Conservation (phyloP, 2,329 filamentous ascomycete genomes). For the Talaromyces sp. region DNA sequence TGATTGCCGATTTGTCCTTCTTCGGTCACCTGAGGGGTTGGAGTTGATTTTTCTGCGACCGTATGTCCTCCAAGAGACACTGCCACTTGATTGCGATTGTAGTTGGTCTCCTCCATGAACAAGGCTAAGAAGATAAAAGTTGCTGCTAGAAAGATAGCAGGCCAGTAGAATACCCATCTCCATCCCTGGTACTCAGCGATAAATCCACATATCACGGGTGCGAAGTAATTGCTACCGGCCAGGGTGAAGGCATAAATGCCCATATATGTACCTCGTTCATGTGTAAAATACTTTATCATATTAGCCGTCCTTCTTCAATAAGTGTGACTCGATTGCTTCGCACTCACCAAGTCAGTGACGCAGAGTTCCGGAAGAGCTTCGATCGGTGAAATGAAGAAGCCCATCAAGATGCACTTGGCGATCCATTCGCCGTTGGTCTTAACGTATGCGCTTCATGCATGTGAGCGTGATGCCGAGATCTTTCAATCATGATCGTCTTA, state of each 20-base stretch:
- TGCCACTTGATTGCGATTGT: conserved; percentile 27
- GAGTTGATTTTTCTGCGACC: background rate
- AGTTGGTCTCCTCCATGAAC: conserved; percentile 57
- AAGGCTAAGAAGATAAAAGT: conserved; percentile 51
- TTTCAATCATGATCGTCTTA: background rate
- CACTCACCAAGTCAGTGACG: conserved; percentile 41
- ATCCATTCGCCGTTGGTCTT: conserved; percentile 38
- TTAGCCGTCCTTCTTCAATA: background rate
- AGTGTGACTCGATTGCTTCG: background rate
- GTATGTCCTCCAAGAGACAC: background rate
- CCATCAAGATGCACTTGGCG: conserved; percentile 34
- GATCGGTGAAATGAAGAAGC: conserved; percentile 41
- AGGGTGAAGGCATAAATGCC: conserved; percentile 40
- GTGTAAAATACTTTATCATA: conserved; percentile 39
- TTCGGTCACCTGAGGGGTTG: background rate
- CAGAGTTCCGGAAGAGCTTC: conserved; percentile 42
- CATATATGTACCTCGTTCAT: conserved; percentile 42
- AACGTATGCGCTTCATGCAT: conserved; percentile 29
- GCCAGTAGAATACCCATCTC: conserved; percentile 51
- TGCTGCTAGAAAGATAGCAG: conserved; percentile 48
- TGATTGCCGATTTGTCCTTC: conserved; percentile 21
- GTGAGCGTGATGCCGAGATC: conserved; percentile 14
- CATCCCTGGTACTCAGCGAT: conserved; percentile 47
- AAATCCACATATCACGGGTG: conserved; percentile 48
- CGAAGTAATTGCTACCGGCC: conserved; percentile 43